phyloP scores from a whole-genome alignment of 2,329 filamentous ascomycete genomes.

The Microdochium nivale region DNA sequence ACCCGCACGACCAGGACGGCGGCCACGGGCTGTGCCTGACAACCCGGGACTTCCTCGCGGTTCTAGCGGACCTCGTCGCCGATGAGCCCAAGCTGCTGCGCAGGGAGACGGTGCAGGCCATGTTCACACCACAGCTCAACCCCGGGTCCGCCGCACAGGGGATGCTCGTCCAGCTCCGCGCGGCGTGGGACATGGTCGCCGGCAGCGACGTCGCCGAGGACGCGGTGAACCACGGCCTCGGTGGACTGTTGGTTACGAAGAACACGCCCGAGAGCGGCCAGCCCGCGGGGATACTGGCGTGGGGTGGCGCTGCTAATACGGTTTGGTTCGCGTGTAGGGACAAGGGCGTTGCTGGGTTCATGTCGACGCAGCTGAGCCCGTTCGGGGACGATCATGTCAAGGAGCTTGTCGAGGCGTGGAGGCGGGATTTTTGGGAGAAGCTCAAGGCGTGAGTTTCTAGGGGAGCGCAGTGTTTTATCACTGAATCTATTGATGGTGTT shows the following conservation, averaged over 20 bases:
- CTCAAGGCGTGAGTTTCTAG: neutral
- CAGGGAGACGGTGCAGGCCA: slow-evolving; percentile 26
- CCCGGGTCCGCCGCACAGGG: slow-evolving; percentile 1
- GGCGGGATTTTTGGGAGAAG: neutral
- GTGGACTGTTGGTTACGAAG: neutral
- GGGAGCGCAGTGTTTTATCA: too few species aligned
- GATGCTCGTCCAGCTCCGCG: neutral
- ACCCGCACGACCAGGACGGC: slow-evolving; percentile 17
- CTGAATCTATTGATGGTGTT: too few species aligned
- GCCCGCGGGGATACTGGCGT: neutral
- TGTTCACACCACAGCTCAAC: slow-evolving; percentile 39
- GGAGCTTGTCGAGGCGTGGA: neutral
- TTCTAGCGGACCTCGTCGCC: slow-evolving; percentile 35
- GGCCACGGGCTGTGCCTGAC: slow-evolving; percentile 26
- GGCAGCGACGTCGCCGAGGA: neutral
- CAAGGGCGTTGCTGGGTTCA: neutral
- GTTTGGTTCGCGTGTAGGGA: neutral
- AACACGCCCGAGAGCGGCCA: neutral
- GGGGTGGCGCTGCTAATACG: neutral
- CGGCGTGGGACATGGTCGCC: neutral
- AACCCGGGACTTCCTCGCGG: slow-evolving; percentile 30
- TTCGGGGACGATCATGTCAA: neutral
- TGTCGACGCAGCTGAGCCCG: neutral
- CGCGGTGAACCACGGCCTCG: neutral
- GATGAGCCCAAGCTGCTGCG: slow-evolving; percentile 40